phyloP scores from a whole-genome alignment of 768 basidiomycete species.

The Phylloporus scabripes region DNA sequence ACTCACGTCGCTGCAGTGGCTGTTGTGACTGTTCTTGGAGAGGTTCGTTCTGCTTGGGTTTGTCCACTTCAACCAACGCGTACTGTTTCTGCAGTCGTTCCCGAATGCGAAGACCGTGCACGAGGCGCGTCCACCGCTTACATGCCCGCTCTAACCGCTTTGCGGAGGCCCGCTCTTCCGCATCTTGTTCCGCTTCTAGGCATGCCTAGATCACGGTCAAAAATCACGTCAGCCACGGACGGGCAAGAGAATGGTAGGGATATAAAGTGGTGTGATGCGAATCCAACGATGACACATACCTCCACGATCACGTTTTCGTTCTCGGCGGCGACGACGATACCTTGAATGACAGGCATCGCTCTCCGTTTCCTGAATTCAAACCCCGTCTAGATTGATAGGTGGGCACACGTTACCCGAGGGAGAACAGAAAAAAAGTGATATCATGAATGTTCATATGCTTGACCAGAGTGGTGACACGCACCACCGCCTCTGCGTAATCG shows the following conservation, averaged over 20 bases:
- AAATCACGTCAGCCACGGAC: slow-evolving; percentile 7
- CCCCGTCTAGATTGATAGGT: slow-evolving; percentile 55
- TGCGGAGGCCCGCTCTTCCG: slow-evolving; percentile 66
- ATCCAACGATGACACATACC: slow-evolving; percentile 39
- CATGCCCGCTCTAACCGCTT: slow-evolving; percentile 77
- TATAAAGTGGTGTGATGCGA: slow-evolving; percentile 5
- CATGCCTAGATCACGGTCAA: slow-evolving; percentile 57
- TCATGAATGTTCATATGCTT: not conserved
- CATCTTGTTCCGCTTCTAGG: slow-evolving; percentile 72
- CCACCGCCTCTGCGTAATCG: slow-evolving; percentile 93
- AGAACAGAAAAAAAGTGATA: slow-evolving; percentile 2
- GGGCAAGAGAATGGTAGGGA: not conserved
- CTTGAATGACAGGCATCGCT: slow-evolving; percentile 79
- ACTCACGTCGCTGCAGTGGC: slow-evolving; percentile 8
- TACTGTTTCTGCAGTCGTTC: slow-evolving; percentile 81
- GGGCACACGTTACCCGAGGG: not conserved
- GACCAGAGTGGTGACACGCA: slow-evolving; percentile 39
- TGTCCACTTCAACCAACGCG: slow-evolving; percentile 22
- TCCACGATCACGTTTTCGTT: slow-evolving; percentile 70
- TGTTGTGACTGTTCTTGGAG: slow-evolving; percentile 2
- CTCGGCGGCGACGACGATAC: slow-evolving; percentile 82
- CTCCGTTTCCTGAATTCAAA: slow-evolving; percentile 95
- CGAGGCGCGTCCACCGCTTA: slow-evolving; percentile 83
- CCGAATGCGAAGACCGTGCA: slow-evolving; percentile 85
- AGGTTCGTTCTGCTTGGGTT: not conserved